phyloP scores from a whole-genome alignment of 768 basidiomycete genomes.

The Suillus subluteus region DNA sequence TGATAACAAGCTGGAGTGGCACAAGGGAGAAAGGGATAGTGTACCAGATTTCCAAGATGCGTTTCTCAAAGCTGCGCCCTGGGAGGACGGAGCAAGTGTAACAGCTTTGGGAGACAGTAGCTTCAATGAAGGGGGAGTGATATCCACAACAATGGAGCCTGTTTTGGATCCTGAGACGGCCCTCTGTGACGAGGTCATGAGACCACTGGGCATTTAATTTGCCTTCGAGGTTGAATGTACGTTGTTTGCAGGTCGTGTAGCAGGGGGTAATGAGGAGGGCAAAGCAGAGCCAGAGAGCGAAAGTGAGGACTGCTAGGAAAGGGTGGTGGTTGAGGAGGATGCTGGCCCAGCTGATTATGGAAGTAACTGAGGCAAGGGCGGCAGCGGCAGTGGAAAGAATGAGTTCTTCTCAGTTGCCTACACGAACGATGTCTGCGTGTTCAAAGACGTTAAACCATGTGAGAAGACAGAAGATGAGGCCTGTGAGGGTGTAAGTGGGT shows the following conservation, averaged over 20 bases:
- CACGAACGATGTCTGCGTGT: conserved; percentile 71
- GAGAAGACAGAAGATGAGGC: conserved; percentile 67
- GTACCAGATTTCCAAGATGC: conserved; percentile 66
- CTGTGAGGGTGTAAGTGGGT: conserved; percentile 59
- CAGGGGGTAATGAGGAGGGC: conserved; percentile 73
- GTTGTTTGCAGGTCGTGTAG: conserved; percentile 76
- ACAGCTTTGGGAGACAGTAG: conserved; percentile 73
- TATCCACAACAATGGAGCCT: conserved; percentile 81
- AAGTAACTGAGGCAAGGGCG: conserved; percentile 59
- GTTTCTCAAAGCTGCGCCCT: conserved; percentile 66
- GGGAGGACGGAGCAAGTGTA: conserved; percentile 72
- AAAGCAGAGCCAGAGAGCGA: conserved; percentile 77
- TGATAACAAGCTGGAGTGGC: conserved; percentile 66
- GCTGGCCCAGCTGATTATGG: conserved; percentile 77
- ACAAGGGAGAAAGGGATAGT: conserved; percentile 65
- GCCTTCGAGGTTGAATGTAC: conserved; percentile 79
- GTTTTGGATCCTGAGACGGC: conserved; percentile 73
- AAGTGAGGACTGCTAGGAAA: conserved; percentile 75
- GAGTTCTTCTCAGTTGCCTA: conserved; percentile 69
- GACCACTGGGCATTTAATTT: conserved; percentile 84
- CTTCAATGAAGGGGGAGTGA: conserved; percentile 79
- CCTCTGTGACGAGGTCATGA: conserved; percentile 55
- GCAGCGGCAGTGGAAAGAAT: conserved; percentile 75
- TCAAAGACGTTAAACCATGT: conserved; percentile 80
- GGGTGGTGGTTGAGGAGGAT: conserved; percentile 83